Conservation (phyloP, 129 eudicot genomes). For the Pulicaria dysenterica region DNA sequence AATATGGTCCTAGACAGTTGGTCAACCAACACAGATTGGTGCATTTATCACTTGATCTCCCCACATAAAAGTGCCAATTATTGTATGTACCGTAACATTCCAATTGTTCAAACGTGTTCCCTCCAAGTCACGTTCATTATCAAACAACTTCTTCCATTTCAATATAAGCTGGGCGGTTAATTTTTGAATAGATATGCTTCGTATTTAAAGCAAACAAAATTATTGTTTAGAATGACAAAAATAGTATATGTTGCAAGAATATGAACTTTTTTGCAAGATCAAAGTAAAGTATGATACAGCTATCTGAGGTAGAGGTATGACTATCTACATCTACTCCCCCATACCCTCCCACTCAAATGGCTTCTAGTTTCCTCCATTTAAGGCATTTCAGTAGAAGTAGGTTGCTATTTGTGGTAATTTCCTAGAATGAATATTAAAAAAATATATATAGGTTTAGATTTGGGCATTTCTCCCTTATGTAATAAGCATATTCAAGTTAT, state of each 20-base stretch:
- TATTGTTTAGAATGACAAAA: background rate
- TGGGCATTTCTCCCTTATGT: no score
- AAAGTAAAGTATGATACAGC: background rate
- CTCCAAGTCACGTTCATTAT: background rate
- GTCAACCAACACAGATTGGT: slow-evolving; percentile 33
- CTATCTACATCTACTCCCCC: no score
- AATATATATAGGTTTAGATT: no score
- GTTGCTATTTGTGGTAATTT: background rate
- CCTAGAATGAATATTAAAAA: no score
- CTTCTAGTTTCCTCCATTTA: background rate
- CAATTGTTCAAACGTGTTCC: slow-evolving; percentile 18
- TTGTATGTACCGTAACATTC: slow-evolving; percentile 22
- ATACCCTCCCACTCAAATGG: no score
- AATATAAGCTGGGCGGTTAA: background rate
- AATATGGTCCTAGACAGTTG: slow-evolving; percentile 32
- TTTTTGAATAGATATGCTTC: background rate
- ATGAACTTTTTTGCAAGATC: background rate
- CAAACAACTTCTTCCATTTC: background rate
- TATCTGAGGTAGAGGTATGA: no score
- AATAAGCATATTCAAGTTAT: background rate
- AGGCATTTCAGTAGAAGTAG: background rate
- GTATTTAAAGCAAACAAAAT: background rate
- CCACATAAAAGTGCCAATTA: slow-evolving; percentile 18
- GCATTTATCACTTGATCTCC: slow-evolving; percentile 27
- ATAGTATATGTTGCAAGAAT: background rate